A percentile compares a stretch with the other conserved stretches of the same genome.
Conservation (phyloP, 2,329 filamentous ascomycete species). For the Apiospora koreana region DNA sequence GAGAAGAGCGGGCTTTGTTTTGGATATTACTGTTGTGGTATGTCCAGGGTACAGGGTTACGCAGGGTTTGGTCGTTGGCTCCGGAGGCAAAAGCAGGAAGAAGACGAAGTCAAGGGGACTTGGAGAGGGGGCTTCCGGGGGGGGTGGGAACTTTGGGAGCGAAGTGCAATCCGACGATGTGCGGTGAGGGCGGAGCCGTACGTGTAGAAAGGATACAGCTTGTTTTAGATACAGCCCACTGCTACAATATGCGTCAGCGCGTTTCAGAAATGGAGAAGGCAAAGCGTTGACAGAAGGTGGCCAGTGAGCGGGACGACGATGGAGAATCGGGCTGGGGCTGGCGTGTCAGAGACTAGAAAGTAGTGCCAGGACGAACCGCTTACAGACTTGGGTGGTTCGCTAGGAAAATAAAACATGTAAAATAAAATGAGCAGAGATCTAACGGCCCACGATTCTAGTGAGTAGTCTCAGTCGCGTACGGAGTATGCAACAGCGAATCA, state of each 20-base stretch:
- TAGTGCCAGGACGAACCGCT: neutral
- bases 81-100: conserved; percentile 1
- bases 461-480: neutral
- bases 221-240: conserved; percentile 13
- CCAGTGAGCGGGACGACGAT: neutral
- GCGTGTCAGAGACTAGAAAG: neutral
- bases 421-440: neutral
- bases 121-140: neutral
- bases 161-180: conserved; percentile 2
- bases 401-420: neutral
- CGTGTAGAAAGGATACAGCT: conserved; percentile 2
- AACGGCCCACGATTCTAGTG: neutral
- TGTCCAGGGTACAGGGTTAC: conserved; percentile 6
- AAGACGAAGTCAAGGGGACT: neutral
- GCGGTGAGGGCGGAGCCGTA: conserved; percentile 1
- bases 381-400: neutral
- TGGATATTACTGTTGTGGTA: conserved; percentile 9
- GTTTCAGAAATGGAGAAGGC: conserved; percentile 8
- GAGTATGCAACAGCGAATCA: no score
- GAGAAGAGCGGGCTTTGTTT: conserved; percentile 8
- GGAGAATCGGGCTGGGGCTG: conserved; percentile 5
- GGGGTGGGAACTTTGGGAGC: neutral
- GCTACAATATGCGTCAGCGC: conserved; percentile 12
- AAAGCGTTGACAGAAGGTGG: conserved; percentile 10
- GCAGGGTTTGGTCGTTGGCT: conserved; percentile 5